Percentiles rank a stretch among this genome's conserved stretches.
Evolutionary conservation across 495 filamentous ascomycete genomes (phyloP).

Genomic region (Penicillium coffeae): DNA sequence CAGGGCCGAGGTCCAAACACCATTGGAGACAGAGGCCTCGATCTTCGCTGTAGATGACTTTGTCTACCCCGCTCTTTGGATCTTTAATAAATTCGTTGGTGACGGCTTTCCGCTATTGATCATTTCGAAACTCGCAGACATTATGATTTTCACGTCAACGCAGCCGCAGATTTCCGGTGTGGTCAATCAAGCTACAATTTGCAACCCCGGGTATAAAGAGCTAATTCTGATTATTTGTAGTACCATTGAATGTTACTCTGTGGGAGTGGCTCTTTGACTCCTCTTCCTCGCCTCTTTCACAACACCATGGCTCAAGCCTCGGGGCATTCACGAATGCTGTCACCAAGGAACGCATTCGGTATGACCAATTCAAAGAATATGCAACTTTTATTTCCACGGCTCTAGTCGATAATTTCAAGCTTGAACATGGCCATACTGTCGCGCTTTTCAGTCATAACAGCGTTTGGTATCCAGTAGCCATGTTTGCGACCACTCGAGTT

Average conservation of each 20-base stretch:
- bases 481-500: conserved; percentile 50
- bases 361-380: conserved; percentile 44
- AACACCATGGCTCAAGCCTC: conserved; percentile 26
- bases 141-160: conserved; percentile 6
- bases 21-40: not conserved
- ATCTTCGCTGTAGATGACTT: not conserved
- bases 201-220: too few species aligned
- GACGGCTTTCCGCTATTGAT: too few species aligned
- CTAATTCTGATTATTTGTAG: conserved; percentile 24
- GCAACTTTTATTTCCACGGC: conserved; percentile 55
- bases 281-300: conserved; percentile 38
- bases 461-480: conserved; percentile 59
- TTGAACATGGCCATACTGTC: conserved; percentile 47
- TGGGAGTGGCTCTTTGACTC: conserved; percentile 63
- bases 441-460: conserved; percentile 55
- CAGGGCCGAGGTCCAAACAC: not conserved
- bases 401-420: conserved; percentile 47
- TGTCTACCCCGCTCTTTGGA: not conserved
- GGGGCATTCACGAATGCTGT: conserved; percentile 52
- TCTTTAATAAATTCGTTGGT: too few species aligned
- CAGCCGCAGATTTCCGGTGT: conserved; percentile 4
- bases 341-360: conserved; percentile 54
- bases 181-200: not conserved
- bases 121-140: not conserved
- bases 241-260: conserved; percentile 49